Conservation (phyloP, 495 filamentous ascomycete species). For the Mytilinidion resinicola region DNA sequence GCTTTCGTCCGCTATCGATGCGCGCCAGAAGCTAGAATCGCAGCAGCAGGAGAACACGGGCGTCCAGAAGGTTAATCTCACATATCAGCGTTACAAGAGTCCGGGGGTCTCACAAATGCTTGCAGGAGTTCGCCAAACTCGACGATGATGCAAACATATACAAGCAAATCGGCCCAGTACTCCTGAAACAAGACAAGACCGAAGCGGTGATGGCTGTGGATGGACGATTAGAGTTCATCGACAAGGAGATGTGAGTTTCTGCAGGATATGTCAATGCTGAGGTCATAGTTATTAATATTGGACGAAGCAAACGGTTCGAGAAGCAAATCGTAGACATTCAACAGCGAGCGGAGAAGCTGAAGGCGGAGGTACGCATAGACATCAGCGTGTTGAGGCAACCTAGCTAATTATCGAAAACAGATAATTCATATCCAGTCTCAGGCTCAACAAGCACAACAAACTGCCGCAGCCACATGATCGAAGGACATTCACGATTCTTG, state of each 20-base stretch:
- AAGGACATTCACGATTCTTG: not conserved
- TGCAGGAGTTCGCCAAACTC: slow-evolving; percentile 72
- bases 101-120: not conserved
- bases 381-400: not conserved
- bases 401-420: slow-evolving; percentile 9
- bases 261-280: not conserved
- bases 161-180: slow-evolving; percentile 86
- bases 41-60: slow-evolving; percentile 88
- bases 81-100: not conserved
- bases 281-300: slow-evolving; percentile 5
- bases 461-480: slow-evolving; percentile 2
- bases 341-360: slow-evolving; percentile 75
- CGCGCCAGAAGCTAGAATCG: slow-evolving; percentile 89
- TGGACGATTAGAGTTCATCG: slow-evolving; percentile 83
- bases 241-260: slow-evolving; percentile 75
- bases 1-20: slow-evolving; percentile 63
- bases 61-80: slow-evolving; percentile 62
- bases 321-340: slow-evolving; percentile 71
- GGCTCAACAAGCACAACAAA: slow-evolving; percentile 19
- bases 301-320: slow-evolving; percentile 70
- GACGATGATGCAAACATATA: slow-evolving; percentile 81
- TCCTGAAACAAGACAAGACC: slow-evolving; percentile 85
- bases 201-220: slow-evolving; percentile 88
- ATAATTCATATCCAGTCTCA: slow-evolving; percentile 33
- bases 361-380: slow-evolving; percentile 51